Evolutionary conservation across 768 basidiomycete genomes (phyloP), one percentile per base, ranked within the genome.

Genomic region (Tulasnella sp.): DNA sequence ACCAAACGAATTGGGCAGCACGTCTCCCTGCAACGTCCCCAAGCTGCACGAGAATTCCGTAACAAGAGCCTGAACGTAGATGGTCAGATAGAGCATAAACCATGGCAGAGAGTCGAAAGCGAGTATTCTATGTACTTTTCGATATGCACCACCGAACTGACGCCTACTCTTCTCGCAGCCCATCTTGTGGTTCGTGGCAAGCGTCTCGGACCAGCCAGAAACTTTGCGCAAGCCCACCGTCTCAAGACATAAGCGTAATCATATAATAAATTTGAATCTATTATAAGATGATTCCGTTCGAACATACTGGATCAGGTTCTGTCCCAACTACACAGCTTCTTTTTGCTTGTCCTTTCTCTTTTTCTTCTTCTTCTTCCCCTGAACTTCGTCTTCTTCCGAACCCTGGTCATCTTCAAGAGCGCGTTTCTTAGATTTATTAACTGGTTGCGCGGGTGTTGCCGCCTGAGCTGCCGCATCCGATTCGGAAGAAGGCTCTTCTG

Each of bases 321-420:
- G 62, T 3, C 16, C 73, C 73, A 24, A 42, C 44, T 74, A 40
- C 27, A 7, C 12, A 4, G 16, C 21, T 14, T 72, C 34, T 27
- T 52, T 79, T 73, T 74, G 44, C 71, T 79, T 74, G 18, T 74
- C 56, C 24, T 72, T 79, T 39, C 73, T 78, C 24, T 42, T 36
- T 34, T 42, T 72, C 71, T 46, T 73, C 31, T 79, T 79, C 38
- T 39, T 72, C 27, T 38, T 72, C 19, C 6, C 31, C 24, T 38
- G 68, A 31, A 39, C n/a, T 31, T 40, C 73, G 71, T 19, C 56
- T 42, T 77, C 27, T 6, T 77, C 56, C 2, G 21, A 18, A 36
- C 71, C 76, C 34, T 77, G 48, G 18, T 74, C 44, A 24, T 79
- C 78, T 31, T 72, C 71, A 21, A 79, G 42, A 19, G 40, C 38